Conservation (phyloP, 139 green algal genomes). For the Chlorella sp. region DNA sequence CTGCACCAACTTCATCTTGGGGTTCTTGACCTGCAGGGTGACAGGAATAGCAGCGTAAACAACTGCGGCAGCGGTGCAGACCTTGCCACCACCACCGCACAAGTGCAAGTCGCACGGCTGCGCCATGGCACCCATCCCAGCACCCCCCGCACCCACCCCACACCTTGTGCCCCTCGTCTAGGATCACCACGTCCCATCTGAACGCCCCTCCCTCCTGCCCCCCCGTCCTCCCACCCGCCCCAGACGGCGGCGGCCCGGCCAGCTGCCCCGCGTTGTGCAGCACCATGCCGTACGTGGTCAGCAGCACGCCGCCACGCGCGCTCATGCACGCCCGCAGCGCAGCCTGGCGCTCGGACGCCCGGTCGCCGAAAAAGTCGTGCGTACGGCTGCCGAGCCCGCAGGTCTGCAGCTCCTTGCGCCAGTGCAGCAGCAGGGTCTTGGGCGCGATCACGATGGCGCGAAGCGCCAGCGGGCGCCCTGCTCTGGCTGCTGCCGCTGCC, state of each 20-base stretch:
- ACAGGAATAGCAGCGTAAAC: no score
- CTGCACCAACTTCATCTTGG: constrained; percentile 65
- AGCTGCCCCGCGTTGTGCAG: constrained; percentile 58
- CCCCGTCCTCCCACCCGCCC: not conserved
- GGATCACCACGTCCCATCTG: constrained; percentile 82
- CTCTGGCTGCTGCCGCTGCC: no score
- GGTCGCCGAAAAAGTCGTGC: constrained; percentile 15
- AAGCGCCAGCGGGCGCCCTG: constrained; percentile 16
- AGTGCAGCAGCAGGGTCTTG: constrained; percentile 83
- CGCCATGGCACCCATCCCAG: no score
- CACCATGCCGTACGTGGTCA: constrained; percentile 94
- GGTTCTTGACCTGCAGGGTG: constrained; percentile 89
- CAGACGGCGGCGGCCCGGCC: not conserved
- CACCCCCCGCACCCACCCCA: constrained; percentile 43
- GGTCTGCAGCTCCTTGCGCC: constrained; percentile 74
- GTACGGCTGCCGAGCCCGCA: constrained; percentile 55
- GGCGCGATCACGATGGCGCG: constrained; percentile 77
- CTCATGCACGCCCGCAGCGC: constrained; percentile 51
- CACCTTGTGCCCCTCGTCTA: constrained; percentile 80
- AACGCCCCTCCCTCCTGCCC: not conserved
- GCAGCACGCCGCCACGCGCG: constrained; percentile 50
- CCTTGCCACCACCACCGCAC: no score
- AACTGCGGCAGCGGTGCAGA: no score
- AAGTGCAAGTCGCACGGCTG: no score
- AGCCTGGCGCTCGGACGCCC: constrained; percentile 38